Base-by-base conservation (phyloP, 129 eudicot species). In the Smallanthus sonchifolius region DNA sequence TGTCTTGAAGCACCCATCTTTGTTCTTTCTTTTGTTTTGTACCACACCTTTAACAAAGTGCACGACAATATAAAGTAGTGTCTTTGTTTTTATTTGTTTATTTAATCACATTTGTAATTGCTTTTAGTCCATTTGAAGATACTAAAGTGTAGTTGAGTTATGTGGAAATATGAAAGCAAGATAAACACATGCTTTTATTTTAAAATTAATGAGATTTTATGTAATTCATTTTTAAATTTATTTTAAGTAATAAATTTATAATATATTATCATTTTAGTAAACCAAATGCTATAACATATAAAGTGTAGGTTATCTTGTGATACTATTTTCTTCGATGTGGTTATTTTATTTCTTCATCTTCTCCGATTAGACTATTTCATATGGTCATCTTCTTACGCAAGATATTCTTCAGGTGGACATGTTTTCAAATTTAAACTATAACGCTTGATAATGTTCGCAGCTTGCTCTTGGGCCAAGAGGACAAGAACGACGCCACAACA, bases 21-120 rank as follows among this genome's bases (percentile, higher is more conserved):
- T 76, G 45, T 55, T 32, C 42, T 39, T 76, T 52, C 74, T 39
- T 67, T 77, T 77, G 60, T 56, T 67, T 44, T 77, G 60, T 43
- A 67, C 75, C 81, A 67, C 81, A 56, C 36, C 61, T 77, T 77
- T 77, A 74, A 67, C 62, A 67, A 67, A 76, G 69, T 55, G 80
- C 74, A 56, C 80, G 70, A 55, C 61, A 55, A 67, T 42, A 34
- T 59, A 56, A 67, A 67, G 75, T 19, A 57, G 49, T 11, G 61
- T 43, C 30, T 76, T 76, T 67, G 80, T 76, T 55, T 30, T 17
- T 32, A 4, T 75, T n/a, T 55, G 43, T 36, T 52, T 51, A 14
- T 65, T 52, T 65, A 39, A 67, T 19, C 30, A 55, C 34, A 55
- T 55, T 9, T 55, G 62, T 20, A 55, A 55, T 19, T 55, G 35